Evolutionary conservation across 2,329 filamentous ascomycete genomes (phyloP).

Genomic region (Fusarium xylarioides): DNA sequence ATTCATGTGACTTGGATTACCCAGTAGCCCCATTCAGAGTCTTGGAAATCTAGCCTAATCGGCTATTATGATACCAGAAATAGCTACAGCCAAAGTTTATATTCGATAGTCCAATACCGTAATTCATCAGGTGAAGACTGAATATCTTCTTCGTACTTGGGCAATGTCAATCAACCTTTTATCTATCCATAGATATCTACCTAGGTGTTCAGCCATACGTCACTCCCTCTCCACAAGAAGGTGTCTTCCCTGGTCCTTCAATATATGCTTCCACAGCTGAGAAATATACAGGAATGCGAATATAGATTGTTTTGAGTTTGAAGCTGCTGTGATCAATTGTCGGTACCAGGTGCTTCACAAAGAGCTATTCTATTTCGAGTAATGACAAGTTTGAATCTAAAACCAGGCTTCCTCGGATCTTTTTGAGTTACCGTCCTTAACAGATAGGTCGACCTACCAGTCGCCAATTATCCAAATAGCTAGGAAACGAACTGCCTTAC

Average conservation of each 20-base stretch:
- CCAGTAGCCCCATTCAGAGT: neutral
- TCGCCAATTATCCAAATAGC: neutral
- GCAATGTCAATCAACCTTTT: neutral
- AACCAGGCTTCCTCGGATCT: too few species aligned
- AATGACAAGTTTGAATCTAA: neutral
- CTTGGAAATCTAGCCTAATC: neutral
- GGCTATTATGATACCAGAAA: neutral
- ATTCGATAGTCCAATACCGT: neutral
- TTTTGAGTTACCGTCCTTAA: accelerated
- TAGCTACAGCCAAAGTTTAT: neutral
- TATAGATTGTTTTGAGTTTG: neutral
- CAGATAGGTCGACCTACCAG: too few species aligned
- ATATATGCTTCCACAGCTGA: neutral
- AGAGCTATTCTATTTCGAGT: neutral
- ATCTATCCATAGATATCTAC: neutral
- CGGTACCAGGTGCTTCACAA: too few species aligned
- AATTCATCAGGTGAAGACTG: neutral
- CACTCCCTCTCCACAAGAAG: neutral
- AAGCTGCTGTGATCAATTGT: neutral
- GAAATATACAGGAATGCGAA: neutral
- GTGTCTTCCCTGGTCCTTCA: neutral
- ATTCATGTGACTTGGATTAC: constrained; percentile 29
- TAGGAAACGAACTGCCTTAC: neutral
- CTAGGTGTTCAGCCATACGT: neutral
- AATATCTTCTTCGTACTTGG: neutral